Base-by-base conservation (phyloP, 495 filamentous ascomycete species). In the Aspergillus heteromorphus region DNA sequence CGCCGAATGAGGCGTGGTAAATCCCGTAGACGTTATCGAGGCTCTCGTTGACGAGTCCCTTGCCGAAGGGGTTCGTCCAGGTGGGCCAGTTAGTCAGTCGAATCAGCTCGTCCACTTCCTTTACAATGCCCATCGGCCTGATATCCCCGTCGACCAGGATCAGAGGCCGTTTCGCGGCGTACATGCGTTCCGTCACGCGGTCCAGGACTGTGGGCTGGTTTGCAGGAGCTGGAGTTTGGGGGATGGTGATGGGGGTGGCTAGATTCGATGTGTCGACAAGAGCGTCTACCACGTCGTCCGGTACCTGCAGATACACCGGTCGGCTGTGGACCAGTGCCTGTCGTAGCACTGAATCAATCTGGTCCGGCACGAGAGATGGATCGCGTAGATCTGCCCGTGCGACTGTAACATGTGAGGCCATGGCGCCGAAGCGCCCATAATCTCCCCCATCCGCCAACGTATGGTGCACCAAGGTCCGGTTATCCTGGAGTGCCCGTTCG, bases 381-480 rank as follows among this genome's bases (percentile, higher is more conserved):
- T 78, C 70, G 4, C 29, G 59, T 11, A 79, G 51, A n/a, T 67
- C 62, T 2, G 64, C 66, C 55, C 74, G 71, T 0, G 74, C 73
- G 13, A 64, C 61, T 0, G 76, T 75, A 40, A 79, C 65, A 19
- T 68, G 62, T 14, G 51, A 62, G 4, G 64, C 51, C 66, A 77
- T 74, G 11, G 70, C 62, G 0, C 65, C 67, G 45, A 73, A 77
- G 14, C 65, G 60, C 18, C 65, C 54, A 40, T 68, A 73, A 18
- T 75, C 67, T 11, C 75, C 76, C 11, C 75, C 76, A 62, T 76
- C 70, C 2, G 66, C 66, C 34, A 79, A 63, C 8, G 71, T 75
- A 49, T 79, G 75, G 54, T 79, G 75, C 55, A 79, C 62, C 31
- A 70, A 49, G 0, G 63, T 49, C 9, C 69, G 66, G 0, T 58